These are phyloP conservation scores for Huntiella savannae DNA, from an alignment of 2,329 filamentous ascomycete genomes.

Conservation along the genomic window DNA sequence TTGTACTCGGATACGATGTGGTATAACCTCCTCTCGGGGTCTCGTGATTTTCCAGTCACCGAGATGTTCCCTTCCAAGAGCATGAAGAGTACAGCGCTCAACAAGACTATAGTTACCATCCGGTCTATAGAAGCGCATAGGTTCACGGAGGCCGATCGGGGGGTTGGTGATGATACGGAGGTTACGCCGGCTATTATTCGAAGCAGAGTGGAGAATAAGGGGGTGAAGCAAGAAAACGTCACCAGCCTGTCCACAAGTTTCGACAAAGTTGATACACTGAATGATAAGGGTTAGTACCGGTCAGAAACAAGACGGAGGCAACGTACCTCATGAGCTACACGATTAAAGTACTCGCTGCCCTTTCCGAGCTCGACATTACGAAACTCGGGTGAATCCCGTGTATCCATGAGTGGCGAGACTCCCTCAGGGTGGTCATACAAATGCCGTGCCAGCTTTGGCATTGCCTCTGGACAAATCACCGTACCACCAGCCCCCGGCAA, in stretches of 20 bases:
- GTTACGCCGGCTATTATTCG: slow-evolving; percentile 16
- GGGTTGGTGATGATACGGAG: slow-evolving; percentile 17
- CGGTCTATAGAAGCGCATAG: slow-evolving; percentile 20
- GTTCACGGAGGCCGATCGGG: slow-evolving; percentile 27
- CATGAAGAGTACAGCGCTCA: slow-evolving; percentile 33
- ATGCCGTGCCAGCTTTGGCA: slow-evolving; percentile 36
- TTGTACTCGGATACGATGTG: slow-evolving; percentile 16
- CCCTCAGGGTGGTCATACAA: slow-evolving; percentile 44
- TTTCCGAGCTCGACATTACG: slow-evolving; percentile 18
- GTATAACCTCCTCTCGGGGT: slow-evolving; percentile 30
- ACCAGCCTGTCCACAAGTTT: slow-evolving; percentile 32
- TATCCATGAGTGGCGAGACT: slow-evolving; percentile 45
- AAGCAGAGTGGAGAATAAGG: slow-evolving; percentile 38
- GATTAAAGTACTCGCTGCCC: slow-evolving; percentile 26
- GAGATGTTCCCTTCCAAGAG: slow-evolving; percentile 27
- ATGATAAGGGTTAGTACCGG: neutral
- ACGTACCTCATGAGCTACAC: slow-evolving; percentile 17
- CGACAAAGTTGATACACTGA: slow-evolving; percentile 29
- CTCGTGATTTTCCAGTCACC: slow-evolving; percentile 32
- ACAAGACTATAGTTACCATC: slow-evolving; percentile 33
- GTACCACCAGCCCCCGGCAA: slow-evolving; percentile 42
- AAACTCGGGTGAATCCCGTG: slow-evolving; percentile 31
- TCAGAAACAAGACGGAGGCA: neutral
- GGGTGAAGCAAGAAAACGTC: slow-evolving; percentile 42
- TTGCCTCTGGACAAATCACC: slow-evolving; percentile 40